Percentiles rank a stretch among this genome's conserved stretches.
Evolutionary conservation across 257 asterid genomes (phyloP).

Genomic region (Solanum arcanum): DNA sequence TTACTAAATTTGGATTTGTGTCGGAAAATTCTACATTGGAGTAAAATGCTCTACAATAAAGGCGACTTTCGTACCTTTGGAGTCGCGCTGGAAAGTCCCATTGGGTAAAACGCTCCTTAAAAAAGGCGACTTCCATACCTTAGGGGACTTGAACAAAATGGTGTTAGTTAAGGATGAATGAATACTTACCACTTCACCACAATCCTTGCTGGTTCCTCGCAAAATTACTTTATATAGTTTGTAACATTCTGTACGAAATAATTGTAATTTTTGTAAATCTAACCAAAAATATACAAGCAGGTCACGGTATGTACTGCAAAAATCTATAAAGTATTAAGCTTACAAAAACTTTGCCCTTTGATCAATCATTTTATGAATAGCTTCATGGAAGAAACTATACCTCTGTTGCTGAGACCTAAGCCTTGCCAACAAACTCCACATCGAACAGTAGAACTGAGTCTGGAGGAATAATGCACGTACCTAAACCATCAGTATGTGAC

Average conservation of each 20-base stretch:
- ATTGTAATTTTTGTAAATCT: background rate
- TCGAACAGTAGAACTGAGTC: constrained; percentile 77
- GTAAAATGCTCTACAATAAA: too few species aligned
- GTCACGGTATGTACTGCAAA: background rate
- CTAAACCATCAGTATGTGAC: constrained; percentile 13
- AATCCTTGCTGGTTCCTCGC: background rate
- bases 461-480: constrained; percentile 84
- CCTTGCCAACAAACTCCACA: constrained; percentile 81
- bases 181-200: background rate
- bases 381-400: background rate
- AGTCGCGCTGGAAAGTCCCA: too few species aligned
- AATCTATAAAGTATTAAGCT: background rate
- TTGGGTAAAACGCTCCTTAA: too few species aligned
- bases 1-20: too few species aligned
- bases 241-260: background rate
- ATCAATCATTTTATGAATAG: background rate
- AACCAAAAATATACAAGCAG: background rate
- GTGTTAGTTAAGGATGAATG: too few species aligned
- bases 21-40: too few species aligned
- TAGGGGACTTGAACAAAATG: background rate
- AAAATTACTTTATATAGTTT: background rate
- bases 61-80: too few species aligned
- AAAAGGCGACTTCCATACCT: accelerated
- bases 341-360: background rate
- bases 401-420: background rate